Percentiles rank a stretch among this genome's conserved stretches.
Conservation (phyloP, 2,329 filamentous ascomycete genomes). For the Herpotrichia juniperi region DNA sequence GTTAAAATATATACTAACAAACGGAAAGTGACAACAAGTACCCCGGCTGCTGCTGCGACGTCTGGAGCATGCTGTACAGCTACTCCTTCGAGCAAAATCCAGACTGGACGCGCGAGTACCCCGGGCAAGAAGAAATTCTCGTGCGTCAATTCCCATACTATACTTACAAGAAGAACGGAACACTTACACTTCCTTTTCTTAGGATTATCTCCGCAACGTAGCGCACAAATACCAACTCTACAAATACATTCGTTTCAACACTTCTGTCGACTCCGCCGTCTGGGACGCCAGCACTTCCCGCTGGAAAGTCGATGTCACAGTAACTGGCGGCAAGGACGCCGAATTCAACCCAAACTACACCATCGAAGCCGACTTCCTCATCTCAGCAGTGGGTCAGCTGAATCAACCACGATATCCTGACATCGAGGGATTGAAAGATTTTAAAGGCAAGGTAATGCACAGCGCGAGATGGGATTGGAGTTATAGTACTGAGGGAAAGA, state of each 20-base stretch:
- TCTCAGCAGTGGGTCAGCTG: slow-evolving; percentile 65
- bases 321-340: slow-evolving; percentile 60
- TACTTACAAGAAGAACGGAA: too few relatives aligned
- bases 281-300: slow-evolving; percentile 61
- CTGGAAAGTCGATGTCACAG: slow-evolving; percentile 58
- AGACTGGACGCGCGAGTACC: slow-evolving; percentile 63
- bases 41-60: slow-evolving; percentile 62
- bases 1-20: neutral
- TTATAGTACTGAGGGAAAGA: slow-evolving; percentile 60
- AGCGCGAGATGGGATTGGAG: slow-evolving; percentile 67
- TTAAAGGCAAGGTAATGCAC: slow-evolving; percentile 62
- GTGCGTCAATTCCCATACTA: slow-evolving; percentile 30
- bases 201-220: slow-evolving; percentile 59
- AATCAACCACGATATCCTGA: slow-evolving; percentile 60
- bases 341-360: slow-evolving; percentile 60
- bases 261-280: slow-evolving; percentile 56
- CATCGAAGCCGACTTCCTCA: slow-evolving; percentile 61
- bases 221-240: slow-evolving; percentile 62
- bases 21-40: slow-evolving; percentile 58
- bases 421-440: slow-evolving; percentile 56
- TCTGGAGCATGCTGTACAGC: slow-evolving; percentile 62
- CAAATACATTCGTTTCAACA: slow-evolving; percentile 64
- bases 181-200: neutral
- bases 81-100: slow-evolving; percentile 67
- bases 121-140: slow-evolving; percentile 66